Conservation (phyloP, 2,329 filamentous ascomycete species). For the Cladosporium colombiae region DNA sequence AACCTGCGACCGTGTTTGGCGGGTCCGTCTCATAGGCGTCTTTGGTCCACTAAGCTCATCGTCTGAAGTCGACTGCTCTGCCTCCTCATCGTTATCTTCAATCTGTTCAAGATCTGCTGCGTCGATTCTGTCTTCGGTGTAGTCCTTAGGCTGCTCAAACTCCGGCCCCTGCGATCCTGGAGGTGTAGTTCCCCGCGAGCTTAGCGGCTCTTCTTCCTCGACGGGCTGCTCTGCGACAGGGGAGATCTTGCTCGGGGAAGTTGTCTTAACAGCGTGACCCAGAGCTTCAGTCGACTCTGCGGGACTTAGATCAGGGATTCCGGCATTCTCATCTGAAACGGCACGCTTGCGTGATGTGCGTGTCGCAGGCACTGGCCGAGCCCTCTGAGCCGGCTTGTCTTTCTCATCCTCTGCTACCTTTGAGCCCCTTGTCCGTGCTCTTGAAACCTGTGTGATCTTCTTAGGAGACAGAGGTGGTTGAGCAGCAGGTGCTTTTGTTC, state of each 20-base stretch:
- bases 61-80: constrained; percentile 25
- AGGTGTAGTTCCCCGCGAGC: constrained; percentile 30
- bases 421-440: constrained; percentile 23
- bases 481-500: constrained; percentile 14
- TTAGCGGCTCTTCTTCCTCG: constrained; percentile 28
- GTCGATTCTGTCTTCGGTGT: constrained; percentile 19
- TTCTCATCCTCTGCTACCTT: constrained; percentile 17
- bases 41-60: constrained; percentile 38
- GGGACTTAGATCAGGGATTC: constrained; percentile 21
- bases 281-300: constrained; percentile 14
- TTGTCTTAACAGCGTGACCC: neutral
- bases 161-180: constrained; percentile 23
- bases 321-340: constrained; percentile 37
- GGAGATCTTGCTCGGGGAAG: constrained; percentile 5
- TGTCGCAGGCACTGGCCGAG: neutral
- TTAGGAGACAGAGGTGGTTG: constrained; percentile 36
- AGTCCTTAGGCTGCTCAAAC: constrained; percentile 18
- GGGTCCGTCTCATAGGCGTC: constrained; percentile 35
- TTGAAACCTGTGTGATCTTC: constrained; percentile 40
- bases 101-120: constrained; percentile 23
- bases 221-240: neutral
- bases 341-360: constrained; percentile 26
- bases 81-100: constrained; percentile 22
- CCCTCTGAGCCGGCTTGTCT: constrained; percentile 16
- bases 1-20: constrained; percentile 19